A percentile compares a stretch with the other conserved stretches of the same genome.
Evolutionary conservation across 805 yeast species (phyloP).

Genomic region (Myxozyma melibiosi): DNA sequence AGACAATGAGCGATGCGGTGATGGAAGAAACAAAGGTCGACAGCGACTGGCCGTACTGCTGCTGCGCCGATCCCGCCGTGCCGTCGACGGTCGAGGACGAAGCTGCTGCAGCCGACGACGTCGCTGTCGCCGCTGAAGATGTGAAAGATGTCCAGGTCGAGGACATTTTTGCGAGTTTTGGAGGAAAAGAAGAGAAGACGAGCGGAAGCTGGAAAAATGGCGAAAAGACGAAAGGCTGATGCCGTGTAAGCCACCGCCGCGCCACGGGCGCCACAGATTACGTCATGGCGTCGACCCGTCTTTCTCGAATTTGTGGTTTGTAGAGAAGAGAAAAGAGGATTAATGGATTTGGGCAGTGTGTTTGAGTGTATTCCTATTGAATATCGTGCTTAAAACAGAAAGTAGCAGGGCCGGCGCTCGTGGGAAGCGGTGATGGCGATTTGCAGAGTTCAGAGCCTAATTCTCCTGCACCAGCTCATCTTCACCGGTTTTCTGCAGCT

Average conservation of each 20-base stretch:
- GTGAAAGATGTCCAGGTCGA: constrained; percentile 7
- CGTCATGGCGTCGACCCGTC: background rate
- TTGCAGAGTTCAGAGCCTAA: no score
- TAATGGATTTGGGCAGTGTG: no score
- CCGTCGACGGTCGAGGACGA: constrained; percentile 13
- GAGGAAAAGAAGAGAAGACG: background rate
- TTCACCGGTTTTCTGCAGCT: no score
- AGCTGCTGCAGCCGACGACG: constrained; percentile 5
- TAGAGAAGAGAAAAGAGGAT: no score
- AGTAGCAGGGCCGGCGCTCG: no score
- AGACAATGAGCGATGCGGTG: constrained; percentile 66
- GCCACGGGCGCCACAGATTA: background rate
- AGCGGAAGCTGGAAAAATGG: background rate
- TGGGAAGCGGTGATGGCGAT: no score
- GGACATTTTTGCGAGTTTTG: background rate
- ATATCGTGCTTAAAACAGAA: no score
- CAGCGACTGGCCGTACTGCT: constrained; percentile 51
- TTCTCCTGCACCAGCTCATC: no score
- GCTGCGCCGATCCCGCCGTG: constrained; percentile 27
- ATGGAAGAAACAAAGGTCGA: constrained; percentile 74
- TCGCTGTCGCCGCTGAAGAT: constrained; percentile 2
- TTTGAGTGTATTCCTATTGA: no score
- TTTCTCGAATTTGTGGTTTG: background rate
- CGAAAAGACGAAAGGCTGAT: background rate
- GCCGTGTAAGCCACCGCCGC: background rate